A percentile compares a stretch with the other conserved stretches of the same genome.
phyloP scores from a whole-genome alignment of 768 basidiomycete genomes.

The Dioszegia crocea region DNA sequence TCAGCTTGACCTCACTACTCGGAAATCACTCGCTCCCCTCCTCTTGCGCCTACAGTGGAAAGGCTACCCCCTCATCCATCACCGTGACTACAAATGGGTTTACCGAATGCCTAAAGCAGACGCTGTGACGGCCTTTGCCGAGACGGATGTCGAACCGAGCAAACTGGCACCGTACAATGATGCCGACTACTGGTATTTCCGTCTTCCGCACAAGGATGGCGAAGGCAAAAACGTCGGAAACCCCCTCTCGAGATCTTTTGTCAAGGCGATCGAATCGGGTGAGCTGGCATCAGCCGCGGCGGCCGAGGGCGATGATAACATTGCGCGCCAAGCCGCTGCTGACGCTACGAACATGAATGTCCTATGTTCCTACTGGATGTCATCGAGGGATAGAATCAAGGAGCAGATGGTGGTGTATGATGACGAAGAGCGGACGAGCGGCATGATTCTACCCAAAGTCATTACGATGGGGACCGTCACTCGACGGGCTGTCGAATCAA shows the following conservation, averaged over 20 bases:
- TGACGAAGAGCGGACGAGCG: constrained; percentile 51
- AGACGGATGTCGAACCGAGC: constrained; percentile 46
- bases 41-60: constrained; percentile 84
- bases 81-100: constrained; percentile 83
- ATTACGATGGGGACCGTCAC: constrained; percentile 99
- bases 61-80: constrained; percentile 76
- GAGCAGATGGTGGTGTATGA: constrained; percentile 93
- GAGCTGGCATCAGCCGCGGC: constrained; percentile 72
- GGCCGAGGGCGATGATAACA: constrained; percentile 27
- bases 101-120: constrained; percentile 63
- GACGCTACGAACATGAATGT: constrained; percentile 88
- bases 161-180: constrained; percentile 50
- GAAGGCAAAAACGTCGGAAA: constrained; percentile 92
- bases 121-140: background rate
- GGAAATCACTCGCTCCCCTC: constrained; percentile 75
- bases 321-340: constrained; percentile 60
- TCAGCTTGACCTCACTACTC: constrained; percentile 76
- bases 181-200: constrained; percentile 63
- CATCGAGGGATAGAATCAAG: constrained; percentile 80
- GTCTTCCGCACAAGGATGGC: constrained; percentile 93
- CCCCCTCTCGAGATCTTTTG: constrained; percentile 81
- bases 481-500: constrained; percentile 92
- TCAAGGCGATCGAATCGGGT: constrained; percentile 81
- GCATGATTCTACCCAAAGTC: constrained; percentile 91
- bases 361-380: constrained; percentile 96